Percentiles rank a stretch among this genome's conserved stretches.
Conservation (phyloP, 495 filamentous ascomycete genomes). For the Daldinia decipiens region DNA sequence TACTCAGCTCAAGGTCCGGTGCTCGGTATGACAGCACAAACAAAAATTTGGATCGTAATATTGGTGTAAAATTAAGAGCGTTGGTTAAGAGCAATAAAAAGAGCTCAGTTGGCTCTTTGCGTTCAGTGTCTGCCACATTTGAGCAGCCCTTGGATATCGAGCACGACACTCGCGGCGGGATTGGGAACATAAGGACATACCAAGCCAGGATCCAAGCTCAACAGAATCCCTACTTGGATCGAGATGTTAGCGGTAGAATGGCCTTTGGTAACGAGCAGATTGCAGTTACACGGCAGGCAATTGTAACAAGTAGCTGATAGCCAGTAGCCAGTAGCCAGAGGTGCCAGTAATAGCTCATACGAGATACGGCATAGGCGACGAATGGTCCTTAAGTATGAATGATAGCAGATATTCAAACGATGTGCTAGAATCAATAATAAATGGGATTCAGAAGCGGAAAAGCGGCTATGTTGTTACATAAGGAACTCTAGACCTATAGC, state of each 20-base stretch:
- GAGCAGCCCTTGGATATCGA: not conserved
- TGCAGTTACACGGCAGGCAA: not conserved
- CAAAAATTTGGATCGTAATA: not conserved
- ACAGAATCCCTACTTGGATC: not conserved
- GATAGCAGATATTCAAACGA: too few species aligned
- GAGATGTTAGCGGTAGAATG: not conserved
- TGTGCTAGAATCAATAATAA: too few species aligned
- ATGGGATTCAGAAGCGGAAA: too few species aligned
- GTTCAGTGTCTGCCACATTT: not conserved
- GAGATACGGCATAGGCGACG: not conserved
- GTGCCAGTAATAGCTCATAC: not conserved
- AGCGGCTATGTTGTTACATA: too few species aligned
- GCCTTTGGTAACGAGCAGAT: not conserved
- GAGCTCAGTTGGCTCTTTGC: not conserved
- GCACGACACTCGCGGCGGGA: not conserved
- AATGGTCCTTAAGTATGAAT: too few species aligned
- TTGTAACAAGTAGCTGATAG: not conserved
- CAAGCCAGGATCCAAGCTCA: not conserved
- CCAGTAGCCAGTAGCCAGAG: not conserved
- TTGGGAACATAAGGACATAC: not conserved
- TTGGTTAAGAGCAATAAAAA: not conserved
- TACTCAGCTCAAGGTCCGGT: not conserved
- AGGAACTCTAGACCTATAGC: too few species aligned
- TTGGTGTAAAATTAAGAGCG: not conserved
- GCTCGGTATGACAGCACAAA: not conserved